Percentiles rank a stretch among this genome's conserved stretches.
These are phyloP conservation scores for Collybia mongolica DNA, from an alignment of 768 basidiomycete species.

Conservation along the genomic window DNA sequence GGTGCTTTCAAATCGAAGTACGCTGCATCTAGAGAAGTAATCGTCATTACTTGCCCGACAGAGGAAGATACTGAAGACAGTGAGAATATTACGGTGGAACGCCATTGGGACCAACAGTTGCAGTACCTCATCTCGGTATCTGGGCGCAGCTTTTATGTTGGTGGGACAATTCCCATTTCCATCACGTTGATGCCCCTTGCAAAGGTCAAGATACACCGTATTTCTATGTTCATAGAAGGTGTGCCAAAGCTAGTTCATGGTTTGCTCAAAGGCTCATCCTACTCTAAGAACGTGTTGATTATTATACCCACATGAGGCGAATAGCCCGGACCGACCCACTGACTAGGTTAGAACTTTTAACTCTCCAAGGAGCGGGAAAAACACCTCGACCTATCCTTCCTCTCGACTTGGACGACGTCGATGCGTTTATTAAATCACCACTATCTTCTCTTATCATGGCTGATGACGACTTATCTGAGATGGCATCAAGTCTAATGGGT, in stretches of 20 bases:
- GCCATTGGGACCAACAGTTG: constrained; percentile 89
- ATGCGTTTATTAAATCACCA: constrained; percentile 67
- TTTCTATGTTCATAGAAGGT: constrained; percentile 84
- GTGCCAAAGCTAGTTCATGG: constrained; percentile 13
- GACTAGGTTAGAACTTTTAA: constrained; percentile 58
- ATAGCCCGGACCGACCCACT: constrained; percentile 70
- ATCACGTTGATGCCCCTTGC: constrained; percentile 81
- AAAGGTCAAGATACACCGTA: constrained; percentile 77
- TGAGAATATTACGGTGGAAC: constrained; percentile 78
- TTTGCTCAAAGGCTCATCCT: background rate
- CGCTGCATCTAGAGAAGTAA: constrained; percentile 67
- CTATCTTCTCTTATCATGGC: constrained; percentile 49
- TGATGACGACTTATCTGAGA: constrained; percentile 52
- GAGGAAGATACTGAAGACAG: constrained; percentile 87
- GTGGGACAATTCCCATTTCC: constrained; percentile 75
- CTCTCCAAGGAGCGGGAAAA: constrained; percentile 55
- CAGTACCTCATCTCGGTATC: constrained; percentile 77
- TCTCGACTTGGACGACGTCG: constrained; percentile 64
- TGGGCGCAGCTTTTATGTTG: constrained; percentile 78
- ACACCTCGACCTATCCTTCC: constrained; percentile 70
- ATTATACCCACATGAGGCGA: constrained; percentile 67
- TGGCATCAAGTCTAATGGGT: constrained; percentile 63
- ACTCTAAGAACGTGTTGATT: constrained; percentile 72
- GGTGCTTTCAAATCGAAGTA: constrained; percentile 78
- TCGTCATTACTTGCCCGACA: constrained; percentile 69